A percentile compares a stretch with the other conserved stretches of the same genome.
Evolutionary conservation across 495 filamentous ascomycete species (phyloP).

Genomic region (Parathielavia appendiculata): DNA sequence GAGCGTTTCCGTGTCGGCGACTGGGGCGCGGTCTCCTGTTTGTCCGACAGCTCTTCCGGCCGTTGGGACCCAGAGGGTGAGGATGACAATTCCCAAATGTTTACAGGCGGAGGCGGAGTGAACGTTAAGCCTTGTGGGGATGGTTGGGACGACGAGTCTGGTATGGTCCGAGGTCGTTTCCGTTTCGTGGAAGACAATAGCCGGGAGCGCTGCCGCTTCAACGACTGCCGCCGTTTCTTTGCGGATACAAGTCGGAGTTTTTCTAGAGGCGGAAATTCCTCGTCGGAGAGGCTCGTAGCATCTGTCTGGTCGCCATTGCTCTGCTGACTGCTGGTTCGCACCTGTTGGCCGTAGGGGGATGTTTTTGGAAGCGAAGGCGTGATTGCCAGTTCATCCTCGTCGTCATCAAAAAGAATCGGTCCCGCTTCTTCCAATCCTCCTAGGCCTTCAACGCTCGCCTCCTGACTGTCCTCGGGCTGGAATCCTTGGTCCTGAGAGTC

Average conservation of each 20-base stretch:
- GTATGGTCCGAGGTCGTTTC: constrained; percentile 21
- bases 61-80: constrained; percentile 16
- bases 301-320: constrained; percentile 27
- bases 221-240: constrained; percentile 6
- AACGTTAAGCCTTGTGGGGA: constrained; percentile 19
- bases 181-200: constrained; percentile 17
- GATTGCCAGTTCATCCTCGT: constrained; percentile 30
- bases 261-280: constrained; percentile 37
- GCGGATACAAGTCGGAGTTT: constrained; percentile 20
- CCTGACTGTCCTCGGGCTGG: constrained; percentile 45
- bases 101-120: constrained; percentile 10
- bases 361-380: constrained; percentile 30
- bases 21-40: constrained; percentile 10
- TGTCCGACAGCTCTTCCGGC: constrained; percentile 6
- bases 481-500: constrained; percentile 49
- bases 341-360: constrained; percentile 15
- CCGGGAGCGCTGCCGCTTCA: constrained; percentile 23
- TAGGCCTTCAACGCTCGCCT: constrained; percentile 20
- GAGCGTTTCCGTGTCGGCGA: background rate
- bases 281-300: constrained; percentile 31
- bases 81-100: constrained; percentile 23
- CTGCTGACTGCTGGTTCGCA: constrained; percentile 26
- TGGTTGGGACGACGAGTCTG: constrained; percentile 19
- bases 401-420: constrained; percentile 19
- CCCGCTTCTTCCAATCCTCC: constrained; percentile 28